phyloP scores from a whole-genome alignment of 805 yeast species.

The Metschnikowia lachancei region DNA sequence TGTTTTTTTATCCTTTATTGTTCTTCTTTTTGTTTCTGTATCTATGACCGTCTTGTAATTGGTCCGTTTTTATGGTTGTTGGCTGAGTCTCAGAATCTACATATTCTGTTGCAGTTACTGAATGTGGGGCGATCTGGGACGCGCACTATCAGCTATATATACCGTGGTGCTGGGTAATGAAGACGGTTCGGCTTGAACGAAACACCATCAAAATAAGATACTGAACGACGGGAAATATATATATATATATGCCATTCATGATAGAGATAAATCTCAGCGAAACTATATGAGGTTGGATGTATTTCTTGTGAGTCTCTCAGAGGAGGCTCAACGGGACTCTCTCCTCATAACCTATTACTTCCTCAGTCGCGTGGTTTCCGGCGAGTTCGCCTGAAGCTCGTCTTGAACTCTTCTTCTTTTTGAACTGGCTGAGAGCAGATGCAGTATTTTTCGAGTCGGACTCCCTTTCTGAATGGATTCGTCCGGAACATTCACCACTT shows the following conservation, averaged over 20 bases:
- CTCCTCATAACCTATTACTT: background rate
- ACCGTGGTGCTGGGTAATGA: too few relatives aligned
- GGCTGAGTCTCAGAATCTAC: background rate
- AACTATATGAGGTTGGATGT: too few relatives aligned
- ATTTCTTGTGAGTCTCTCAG: too few relatives aligned
- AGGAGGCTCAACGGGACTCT: too few relatives aligned
- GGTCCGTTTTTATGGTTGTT: too few relatives aligned
- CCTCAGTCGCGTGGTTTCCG: background rate
- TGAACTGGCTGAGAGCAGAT: background rate
- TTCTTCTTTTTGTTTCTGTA: background rate
- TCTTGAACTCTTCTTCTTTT: constrained; percentile 8
- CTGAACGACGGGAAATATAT: too few relatives aligned
- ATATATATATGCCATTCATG: too few relatives aligned
- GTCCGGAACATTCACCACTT: constrained; percentile 5
- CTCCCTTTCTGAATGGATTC: background rate
- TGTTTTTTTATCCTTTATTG: background rate
- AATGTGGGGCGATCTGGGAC: background rate
- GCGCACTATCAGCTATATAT: background rate
- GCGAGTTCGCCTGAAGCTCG: background rate
- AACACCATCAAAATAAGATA: too few relatives aligned
- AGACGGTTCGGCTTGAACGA: too few relatives aligned
- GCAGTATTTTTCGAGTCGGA: background rate
- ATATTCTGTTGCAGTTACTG: background rate
- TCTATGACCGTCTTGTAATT: too few relatives aligned
- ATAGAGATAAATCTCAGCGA: too few relatives aligned